Percentiles rank a stretch among this genome's conserved stretches.
Conservation (phyloP, 2,329 filamentous ascomycete species). For the Rachicladosporium sp. region DNA sequence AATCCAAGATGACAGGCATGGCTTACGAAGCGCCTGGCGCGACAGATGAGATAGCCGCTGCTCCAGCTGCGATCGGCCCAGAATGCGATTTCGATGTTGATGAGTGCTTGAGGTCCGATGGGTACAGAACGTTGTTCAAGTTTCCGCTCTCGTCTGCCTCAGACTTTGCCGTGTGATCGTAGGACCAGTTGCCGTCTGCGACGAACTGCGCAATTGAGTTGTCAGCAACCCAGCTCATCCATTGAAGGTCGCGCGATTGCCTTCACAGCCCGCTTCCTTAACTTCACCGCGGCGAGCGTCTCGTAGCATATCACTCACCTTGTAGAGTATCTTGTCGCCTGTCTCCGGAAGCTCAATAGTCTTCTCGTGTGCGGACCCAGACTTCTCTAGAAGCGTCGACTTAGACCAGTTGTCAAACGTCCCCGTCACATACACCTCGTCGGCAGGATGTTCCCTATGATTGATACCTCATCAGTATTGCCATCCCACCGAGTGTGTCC, state of each 20-base stretch:
- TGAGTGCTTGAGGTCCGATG: conserved; percentile 53
- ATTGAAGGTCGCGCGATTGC: too few species aligned
- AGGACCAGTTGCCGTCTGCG: conserved; percentile 82
- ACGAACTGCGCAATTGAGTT: conserved; percentile 57
- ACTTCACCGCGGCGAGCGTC: too few species aligned
- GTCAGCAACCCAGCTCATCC: conserved; percentile 1
- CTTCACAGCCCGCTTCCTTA: too few species aligned
- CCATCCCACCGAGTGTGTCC: too few species aligned
- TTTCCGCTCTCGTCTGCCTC: conserved; percentile 75
- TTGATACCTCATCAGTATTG: too few species aligned
- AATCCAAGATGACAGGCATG: conserved; percentile 46
- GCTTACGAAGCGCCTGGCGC: conserved; percentile 1
- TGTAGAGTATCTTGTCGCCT: conserved; percentile 68
- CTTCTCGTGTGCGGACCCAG: conserved; percentile 63
- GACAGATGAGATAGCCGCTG: too few species aligned
- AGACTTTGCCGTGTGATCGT: conserved; percentile 66
- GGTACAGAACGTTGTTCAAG: conserved; percentile 81
- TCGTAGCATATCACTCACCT: conserved; percentile 47
- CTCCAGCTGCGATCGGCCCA: too few species aligned
- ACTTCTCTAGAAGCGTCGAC: conserved; percentile 69
- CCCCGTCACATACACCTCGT: conserved; percentile 87
- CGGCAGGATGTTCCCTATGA: conserved; percentile 65
- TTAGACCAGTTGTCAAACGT: conserved; percentile 92
- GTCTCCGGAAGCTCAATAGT: conserved; percentile 57
- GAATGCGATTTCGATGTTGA: conserved; percentile 24